Evolutionary conservation across 2,329 filamentous ascomycete species (phyloP).

Genomic region (Trichoderma oligosporum): DNA sequence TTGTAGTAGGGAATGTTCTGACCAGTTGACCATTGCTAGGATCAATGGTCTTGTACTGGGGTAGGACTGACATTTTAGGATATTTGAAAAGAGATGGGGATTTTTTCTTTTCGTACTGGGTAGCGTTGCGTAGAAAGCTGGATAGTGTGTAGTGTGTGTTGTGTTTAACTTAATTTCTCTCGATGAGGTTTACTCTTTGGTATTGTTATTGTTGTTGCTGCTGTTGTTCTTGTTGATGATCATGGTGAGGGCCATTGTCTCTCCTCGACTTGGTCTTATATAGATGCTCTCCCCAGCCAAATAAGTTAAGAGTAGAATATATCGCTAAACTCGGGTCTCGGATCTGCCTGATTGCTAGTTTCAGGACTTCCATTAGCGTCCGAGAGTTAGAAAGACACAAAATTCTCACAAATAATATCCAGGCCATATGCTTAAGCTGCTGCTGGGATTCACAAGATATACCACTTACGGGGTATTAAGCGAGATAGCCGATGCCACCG

Average conservation of each 20-base stretch:
- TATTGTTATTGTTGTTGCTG: background rate
- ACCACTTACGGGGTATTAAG: too few relatives aligned
- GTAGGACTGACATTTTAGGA: background rate
- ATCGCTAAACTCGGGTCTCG: too few relatives aligned
- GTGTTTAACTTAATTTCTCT: too few relatives aligned
- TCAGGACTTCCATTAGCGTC: background rate
- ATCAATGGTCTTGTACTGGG: background rate
- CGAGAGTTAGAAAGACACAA: too few relatives aligned
- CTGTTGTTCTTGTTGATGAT: background rate
- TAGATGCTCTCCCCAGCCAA: background rate
- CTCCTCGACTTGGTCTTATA: background rate
- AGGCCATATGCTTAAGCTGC: too few relatives aligned
- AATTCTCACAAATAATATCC: too few relatives aligned
- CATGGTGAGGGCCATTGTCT: background rate
- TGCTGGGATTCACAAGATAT: too few relatives aligned
- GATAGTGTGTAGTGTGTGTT: background rate
- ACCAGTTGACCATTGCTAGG: background rate
- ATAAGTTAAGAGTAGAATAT: too few relatives aligned
- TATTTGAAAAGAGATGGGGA: too few relatives aligned
- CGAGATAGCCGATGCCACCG: too few relatives aligned
- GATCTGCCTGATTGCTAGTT: background rate
- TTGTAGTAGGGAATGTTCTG: background rate
- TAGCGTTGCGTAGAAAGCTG: background rate
- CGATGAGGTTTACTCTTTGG: background rate
- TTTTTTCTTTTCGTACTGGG: too few relatives aligned